Conservation (phyloP, 495 filamentous ascomycete species). For the Neurospora tetraspora region DNA sequence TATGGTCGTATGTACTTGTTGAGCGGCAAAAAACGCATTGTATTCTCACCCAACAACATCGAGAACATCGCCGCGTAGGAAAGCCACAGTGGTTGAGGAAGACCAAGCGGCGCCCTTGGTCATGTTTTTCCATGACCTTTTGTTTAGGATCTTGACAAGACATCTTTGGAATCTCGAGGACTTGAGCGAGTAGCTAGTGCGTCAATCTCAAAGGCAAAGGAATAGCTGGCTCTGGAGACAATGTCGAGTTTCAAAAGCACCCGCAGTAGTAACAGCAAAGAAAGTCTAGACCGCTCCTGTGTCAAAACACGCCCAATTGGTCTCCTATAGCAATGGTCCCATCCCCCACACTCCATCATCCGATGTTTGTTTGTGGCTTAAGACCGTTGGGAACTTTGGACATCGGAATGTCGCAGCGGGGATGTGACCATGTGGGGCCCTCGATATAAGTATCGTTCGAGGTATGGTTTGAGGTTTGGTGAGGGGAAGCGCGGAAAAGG, state of each 20-base stretch:
- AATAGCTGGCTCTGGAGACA: no score
- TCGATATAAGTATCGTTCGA: neutral
- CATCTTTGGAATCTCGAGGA: no score
- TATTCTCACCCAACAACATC: neutral
- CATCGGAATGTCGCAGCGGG: neutral
- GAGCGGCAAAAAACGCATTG: rapidly evolving
- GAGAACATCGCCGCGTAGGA: neutral
- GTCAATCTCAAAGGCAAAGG: no score
- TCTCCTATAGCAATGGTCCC: no score
- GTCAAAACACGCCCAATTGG: no score
- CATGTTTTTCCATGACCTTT: neutral
- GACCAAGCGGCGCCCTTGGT: no score
- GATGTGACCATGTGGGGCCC: neutral
- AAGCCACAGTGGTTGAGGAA: neutral
- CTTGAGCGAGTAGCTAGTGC: no score
- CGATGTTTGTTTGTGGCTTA: neutral
- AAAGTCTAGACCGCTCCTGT: no score
- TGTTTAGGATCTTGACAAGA: no score
- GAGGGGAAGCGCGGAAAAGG: neutral
- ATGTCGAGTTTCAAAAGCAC: no score
- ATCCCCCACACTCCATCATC: neutral
- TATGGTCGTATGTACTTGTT: neutral
- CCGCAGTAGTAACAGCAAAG: no score
- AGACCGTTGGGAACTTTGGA: neutral
- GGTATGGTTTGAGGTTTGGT: neutral